Evolutionary conservation across 2,329 filamentous ascomycete species (phyloP), one percentile per base, ranked within the genome.

Genomic region (Fusarium nematophilum): DNA sequence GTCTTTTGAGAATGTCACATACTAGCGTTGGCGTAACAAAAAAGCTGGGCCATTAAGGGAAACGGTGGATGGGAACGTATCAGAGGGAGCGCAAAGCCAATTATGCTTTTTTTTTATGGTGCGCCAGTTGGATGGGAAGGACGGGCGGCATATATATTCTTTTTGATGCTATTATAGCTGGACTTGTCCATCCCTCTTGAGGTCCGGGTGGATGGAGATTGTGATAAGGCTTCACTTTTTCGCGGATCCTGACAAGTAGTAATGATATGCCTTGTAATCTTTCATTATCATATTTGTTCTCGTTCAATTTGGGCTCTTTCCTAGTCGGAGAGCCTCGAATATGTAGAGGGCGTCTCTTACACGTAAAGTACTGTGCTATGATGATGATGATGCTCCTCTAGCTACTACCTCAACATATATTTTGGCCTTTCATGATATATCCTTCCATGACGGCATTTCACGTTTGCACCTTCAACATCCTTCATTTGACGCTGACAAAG

Each of bases 401-500:
- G n/a, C n/a, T n/a, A n/a, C n/a, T n/a, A n/a, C n/a, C n/a, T n/a
- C 21, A 21, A 21, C 4, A 21, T 21, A 21, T 6, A 21, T 21
- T 21, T 6, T 6, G 6, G 21, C 21, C 4, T 21, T 21, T 4
- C 4, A 21, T 21, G 21, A 21, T 21, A 21, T 6, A 21, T 21
- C 21, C 21, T n/a, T n/a, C n/a, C n/a, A n/a, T n/a, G n/a, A 21
- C 6, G 6, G 4, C 21, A 4, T 21, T 21, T 21, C 21, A 21
- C 6, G 21, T 21, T 6, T 6, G 6, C 21, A 21, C 21, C 21
- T 6, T 21, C 21, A 21, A 21, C 34, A 30, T 17, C 18, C 31
- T 37, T 76, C 75, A 90, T 73, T 90, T 90, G 10, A 90, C 85
- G 1, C 79, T 79, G 44, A 90, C 76, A 67, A 90, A 90, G 0